Evolutionary conservation across 176 grass and related monocot genomes (phyloP).

Genomic region (Stipa capillata): DNA sequence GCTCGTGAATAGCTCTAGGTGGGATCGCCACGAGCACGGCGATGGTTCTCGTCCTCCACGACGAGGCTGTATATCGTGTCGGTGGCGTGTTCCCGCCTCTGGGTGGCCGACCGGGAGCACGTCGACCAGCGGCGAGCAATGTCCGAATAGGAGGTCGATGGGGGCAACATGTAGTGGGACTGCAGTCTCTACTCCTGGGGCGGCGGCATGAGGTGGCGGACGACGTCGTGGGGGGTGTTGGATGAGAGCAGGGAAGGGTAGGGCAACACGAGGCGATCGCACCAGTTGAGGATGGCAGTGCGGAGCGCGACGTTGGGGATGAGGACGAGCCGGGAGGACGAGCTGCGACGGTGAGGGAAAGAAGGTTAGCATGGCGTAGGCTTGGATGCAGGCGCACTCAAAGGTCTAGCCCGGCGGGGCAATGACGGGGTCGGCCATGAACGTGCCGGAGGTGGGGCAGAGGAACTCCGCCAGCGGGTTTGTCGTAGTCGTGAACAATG

Average conservation of each 20-base stretch:
- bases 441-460: slow-evolving; percentile 75
- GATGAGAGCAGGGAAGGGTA: slow-evolving; percentile 41
- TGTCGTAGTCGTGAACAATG: slow-evolving; percentile 34
- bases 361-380: slow-evolving; percentile 56
- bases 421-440: slow-evolving; percentile 84
- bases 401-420: slow-evolving; percentile 53
- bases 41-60: slow-evolving; percentile 80
- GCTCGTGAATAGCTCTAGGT: slow-evolving; percentile 53
- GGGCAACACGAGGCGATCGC: slow-evolving; percentile 45
- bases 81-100: slow-evolving; percentile 77
- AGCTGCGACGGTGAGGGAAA: slow-evolving; percentile 42
- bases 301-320: slow-evolving; percentile 75
- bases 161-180: neutral
- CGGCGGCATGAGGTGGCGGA: slow-evolving; percentile 66
- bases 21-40: slow-evolving; percentile 78
- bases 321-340: slow-evolving; percentile 43
- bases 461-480: slow-evolving; percentile 70
- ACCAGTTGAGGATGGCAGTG: slow-evolving; percentile 84
- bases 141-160: slow-evolving; percentile 4
- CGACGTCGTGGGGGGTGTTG: slow-evolving; percentile 55
- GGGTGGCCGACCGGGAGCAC: slow-evolving; percentile 48
- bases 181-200: neutral
- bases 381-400: slow-evolving; percentile 91
- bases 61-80: slow-evolving; percentile 79
- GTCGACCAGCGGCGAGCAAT: slow-evolving; percentile 64